Evolutionary conservation across 176 grass and related monocot genomes (phyloP).

Genomic region (Hyparrhenia diplandra): DNA sequence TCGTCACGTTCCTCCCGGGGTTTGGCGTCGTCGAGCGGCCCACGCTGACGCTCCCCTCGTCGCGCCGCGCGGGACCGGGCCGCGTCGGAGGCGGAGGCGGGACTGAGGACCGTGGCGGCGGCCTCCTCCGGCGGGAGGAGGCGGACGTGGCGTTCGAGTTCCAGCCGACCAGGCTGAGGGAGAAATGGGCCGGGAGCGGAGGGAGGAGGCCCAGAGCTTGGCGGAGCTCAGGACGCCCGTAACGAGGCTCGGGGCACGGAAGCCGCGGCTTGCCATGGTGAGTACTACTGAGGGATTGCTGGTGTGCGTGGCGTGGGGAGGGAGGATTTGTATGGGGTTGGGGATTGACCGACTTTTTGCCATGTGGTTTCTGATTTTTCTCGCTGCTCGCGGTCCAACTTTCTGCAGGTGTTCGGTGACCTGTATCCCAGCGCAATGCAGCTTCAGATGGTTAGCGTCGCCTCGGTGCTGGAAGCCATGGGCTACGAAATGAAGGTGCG

Average conservation of each 20-base stretch:
- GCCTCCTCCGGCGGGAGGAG: constrained; percentile 40
- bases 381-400: not conserved
- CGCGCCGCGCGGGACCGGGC: not conserved
- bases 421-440: constrained; percentile 69
- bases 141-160: constrained; percentile 60
- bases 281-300: constrained; percentile 3
- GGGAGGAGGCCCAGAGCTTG: constrained; percentile 48
- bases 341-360: not conserved
- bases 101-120: not conserved
- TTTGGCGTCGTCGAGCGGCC: constrained; percentile 40
- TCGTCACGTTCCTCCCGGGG: constrained; percentile 59
- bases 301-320: not conserved
- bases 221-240: constrained; percentile 39
- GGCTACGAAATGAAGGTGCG: constrained; percentile 91
- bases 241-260: constrained; percentile 45
- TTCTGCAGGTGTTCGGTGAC: constrained; percentile 68
- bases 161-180: constrained; percentile 62
- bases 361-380: constrained; percentile 23
- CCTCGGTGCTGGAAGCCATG: constrained; percentile 69
- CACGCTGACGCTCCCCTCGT: constrained; percentile 16
- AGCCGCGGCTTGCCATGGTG: constrained; percentile 88
- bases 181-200: constrained; percentile 64
- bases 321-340: not conserved
- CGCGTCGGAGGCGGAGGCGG: not conserved
- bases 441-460: constrained; percentile 85